Conservation (phyloP, 129 eudicot species). For the Tagetes erecta region DNA sequence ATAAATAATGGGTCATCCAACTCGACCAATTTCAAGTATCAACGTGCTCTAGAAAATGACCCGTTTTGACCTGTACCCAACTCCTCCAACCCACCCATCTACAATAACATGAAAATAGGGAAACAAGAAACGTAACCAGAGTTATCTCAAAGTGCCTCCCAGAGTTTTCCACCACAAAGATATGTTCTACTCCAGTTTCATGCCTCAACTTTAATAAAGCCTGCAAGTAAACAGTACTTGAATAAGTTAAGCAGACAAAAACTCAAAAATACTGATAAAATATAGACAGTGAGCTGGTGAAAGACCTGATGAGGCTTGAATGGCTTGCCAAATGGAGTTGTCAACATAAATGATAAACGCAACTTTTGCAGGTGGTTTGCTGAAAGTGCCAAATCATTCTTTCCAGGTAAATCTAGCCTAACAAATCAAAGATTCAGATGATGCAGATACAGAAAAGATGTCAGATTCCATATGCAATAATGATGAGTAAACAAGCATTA, state of each 20-base stretch:
- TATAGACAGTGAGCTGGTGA: conserved; percentile 17
- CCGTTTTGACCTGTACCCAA: background rate
- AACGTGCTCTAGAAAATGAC: too few species aligned
- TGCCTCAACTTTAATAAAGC: conserved; percentile 76
- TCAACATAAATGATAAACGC: conserved; percentile 63
- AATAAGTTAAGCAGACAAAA: background rate
- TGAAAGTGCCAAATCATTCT: conserved; percentile 56
- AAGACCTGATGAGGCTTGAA: conserved; percentile 94
- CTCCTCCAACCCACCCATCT: background rate
- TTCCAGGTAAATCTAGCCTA: conserved; percentile 71
- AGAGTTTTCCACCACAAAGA: conserved; percentile 69
- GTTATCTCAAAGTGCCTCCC: conserved; percentile 66
- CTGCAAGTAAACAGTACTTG: conserved; percentile 46
- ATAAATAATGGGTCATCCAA: background rate
- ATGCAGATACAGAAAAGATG: background rate
- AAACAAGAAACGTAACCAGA: conserved; percentile 49
- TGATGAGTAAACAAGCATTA: background rate
- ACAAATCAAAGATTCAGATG: conserved; percentile 15
- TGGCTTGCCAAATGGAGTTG: conserved; percentile 64
- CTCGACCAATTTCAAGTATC: background rate
- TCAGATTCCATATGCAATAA: conserved; percentile 14
- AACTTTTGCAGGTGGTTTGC: conserved; percentile 98
- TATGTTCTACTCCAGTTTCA: conserved; percentile 85
- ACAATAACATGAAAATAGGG: background rate
- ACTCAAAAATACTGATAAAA: background rate